Evolutionary conservation across 129 eudicot genomes (phyloP), one percentile per base, ranked within the genome.

Genomic region (Flaveria bidentis): DNA sequence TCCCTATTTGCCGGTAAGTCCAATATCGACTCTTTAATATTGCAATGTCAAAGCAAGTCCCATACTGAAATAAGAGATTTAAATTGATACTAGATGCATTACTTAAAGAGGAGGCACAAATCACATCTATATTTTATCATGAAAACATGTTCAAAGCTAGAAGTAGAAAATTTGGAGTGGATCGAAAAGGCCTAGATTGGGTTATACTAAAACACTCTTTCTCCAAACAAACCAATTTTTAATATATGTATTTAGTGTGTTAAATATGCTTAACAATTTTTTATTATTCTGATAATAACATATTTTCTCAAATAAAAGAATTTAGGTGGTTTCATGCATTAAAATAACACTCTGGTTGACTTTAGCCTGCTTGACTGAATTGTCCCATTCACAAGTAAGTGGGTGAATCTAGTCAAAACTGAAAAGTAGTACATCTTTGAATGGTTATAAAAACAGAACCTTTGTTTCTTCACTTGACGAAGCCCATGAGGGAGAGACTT

Each of bases 401-500:
- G 26, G 53, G 30, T 67, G 22, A 36, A 41, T 58, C 4, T 20
- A 25, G 18, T 81, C 17, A 73, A 14, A 42, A 25, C 57, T 15
- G 60, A 62, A 23, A 60, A 60, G 66, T 57, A 10, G 55, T 5
- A 72, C 18, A 66, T 30, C 44, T 68, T 1, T 7, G 65, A 72
- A 74, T 5, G 61, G 49, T 67, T 45, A 69, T 9, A 58, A 4
- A 67, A 60, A 81, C 73, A 60, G 17, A 67, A 94, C 99, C 99
- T 94, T 94, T 78, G 99, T 91, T 70, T 84, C 93, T 84, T 94
- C 97, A 66, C 65, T 82, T 33, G 99, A 81, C 74, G 73, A 78
- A 72, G 93, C 99, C 89, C 88, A 91, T 52, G 99, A 65, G 53
- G 97, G 97, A 9, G 97, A 94, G 76, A 94, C 65, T 68, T 94